Evolutionary conservation across 352 stramenopile species (phyloP).

Genomic region (Discostella stelligera): DNA sequence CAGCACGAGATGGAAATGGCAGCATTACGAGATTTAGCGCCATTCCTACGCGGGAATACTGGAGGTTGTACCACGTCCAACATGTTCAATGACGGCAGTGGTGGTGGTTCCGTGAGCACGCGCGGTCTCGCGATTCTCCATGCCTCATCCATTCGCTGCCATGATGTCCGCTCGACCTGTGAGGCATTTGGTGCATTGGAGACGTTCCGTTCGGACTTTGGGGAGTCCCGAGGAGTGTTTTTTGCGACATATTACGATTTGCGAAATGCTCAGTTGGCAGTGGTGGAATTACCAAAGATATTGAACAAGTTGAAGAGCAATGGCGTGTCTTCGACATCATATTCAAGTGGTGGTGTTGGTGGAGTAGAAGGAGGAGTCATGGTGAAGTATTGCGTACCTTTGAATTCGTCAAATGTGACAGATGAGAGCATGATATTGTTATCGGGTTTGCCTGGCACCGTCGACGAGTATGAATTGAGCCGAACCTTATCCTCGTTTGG

Average conservation of each 20-base stretch:
- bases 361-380: constrained; percentile 27
- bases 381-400: constrained; percentile 76
- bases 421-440: constrained; percentile 77
- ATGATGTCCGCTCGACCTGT: constrained; percentile 68
- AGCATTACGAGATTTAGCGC: constrained; percentile 31
- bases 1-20: constrained; percentile 28
- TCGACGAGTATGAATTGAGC: constrained; percentile 61
- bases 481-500: constrained; percentile 68
- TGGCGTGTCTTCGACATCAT: neutral
- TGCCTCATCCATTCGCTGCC: constrained; percentile 42
- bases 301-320: constrained; percentile 29
- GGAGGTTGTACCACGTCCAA: neutral
- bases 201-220: constrained; percentile 74
- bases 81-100: neutral
- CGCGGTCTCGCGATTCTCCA: constrained; percentile 67
- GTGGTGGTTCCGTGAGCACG: constrained; percentile 24
- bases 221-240: constrained; percentile 60
- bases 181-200: constrained; percentile 75
- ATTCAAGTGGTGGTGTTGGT: constrained; percentile 7
- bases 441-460: constrained; percentile 55
- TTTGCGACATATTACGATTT: constrained; percentile 83
- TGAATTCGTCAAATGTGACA: constrained; percentile 70
- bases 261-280: constrained; percentile 66
- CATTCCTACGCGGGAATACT: constrained; percentile 32
- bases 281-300: constrained; percentile 55